Base-by-base conservation (phyloP, 2,329 filamentous ascomycete species). In the Penicillium sp. region DNA sequence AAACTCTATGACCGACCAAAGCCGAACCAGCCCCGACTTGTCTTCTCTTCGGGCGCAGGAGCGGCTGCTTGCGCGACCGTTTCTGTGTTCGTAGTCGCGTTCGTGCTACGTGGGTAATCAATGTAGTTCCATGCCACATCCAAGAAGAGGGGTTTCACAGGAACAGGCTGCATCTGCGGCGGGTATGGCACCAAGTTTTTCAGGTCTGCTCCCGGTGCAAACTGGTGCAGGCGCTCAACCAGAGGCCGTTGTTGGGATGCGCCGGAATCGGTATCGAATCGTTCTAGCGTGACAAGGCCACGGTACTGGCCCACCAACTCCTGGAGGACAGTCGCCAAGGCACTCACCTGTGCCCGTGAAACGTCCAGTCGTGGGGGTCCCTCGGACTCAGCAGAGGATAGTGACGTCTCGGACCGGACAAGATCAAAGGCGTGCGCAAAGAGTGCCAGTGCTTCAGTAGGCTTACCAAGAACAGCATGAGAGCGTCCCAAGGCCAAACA, bases 41-140 rank as follows among this genome's bases (percentile, higher is more conserved):
- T 77, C 64, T 80, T 73, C 50, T 77, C 74, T 55, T 77, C 73
- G 13, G 71, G 63, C 5, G 60, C 67, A 57, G 70, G 68, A 29
- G 67, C 57, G 31, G 63, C 44, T 41, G 19, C 39, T 41, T 41
- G 39, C 39, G 48, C 52, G 3, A 39, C 62, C 24, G 64, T 61
- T 8, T 48, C 27, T n/a, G 27, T 14, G 11, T 33, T 31, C 4
- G 55, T 65, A 27, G 10, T 8, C 6, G 44, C 41, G 19, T 35
- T 41, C 21, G 27, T 33, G 59, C 86, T 86, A 33, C 86, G 87
- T 0, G 93, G 92, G 70, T 99, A 99, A 48, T 91, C 86, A 60
- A 99, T 93, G 72, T 97, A 98, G 73, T 98, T 98, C 90, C 91
- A 99, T 10, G 95, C 95, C 8, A 96, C 89, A 70, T 99, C 95